phyloP scores from a whole-genome alignment of 768 basidiomycete species.

The Rhizopogon sp. region DNA sequence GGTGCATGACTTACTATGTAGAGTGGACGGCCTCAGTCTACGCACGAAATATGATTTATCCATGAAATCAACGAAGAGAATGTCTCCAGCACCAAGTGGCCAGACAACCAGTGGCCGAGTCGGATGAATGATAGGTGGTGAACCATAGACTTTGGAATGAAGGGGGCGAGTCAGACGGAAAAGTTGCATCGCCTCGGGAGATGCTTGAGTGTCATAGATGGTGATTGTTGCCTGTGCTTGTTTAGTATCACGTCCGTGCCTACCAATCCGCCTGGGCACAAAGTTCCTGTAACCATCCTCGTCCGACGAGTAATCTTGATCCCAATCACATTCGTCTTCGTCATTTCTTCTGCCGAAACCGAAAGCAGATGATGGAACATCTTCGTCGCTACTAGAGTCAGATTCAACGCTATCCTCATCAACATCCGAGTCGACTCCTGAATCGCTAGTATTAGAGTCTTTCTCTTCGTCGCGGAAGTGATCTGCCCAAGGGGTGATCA shows the following conservation, averaged over 20 bases:
- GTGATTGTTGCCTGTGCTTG: neutral
- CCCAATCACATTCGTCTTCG: constrained; percentile 5
- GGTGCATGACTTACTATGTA: constrained; percentile 13
- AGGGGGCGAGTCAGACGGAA: constrained; percentile 1
- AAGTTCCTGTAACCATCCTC: neutral
- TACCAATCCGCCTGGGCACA: neutral
- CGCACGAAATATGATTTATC: constrained; percentile 22
- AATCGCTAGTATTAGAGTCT: constrained; percentile 5
- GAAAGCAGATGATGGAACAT: constrained; percentile 3
- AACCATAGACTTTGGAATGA: constrained; percentile 18
- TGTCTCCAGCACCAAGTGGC: constrained; percentile 23
- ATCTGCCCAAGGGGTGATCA: constrained; percentile 12
- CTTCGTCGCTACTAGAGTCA: neutral
- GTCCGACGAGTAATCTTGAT: constrained; percentile 1
- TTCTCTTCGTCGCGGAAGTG: constrained; percentile 5
- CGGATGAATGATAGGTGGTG: constrained; percentile 25
- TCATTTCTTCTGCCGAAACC: constrained; percentile 6
- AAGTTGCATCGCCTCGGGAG: neutral
- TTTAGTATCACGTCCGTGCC: constrained; percentile 13
- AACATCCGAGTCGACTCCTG: neutral
- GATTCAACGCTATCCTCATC: neutral
- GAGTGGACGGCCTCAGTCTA: constrained; percentile 20
- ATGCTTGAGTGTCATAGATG: neutral
- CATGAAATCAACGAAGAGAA: constrained; percentile 22
- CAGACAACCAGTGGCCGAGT: constrained; percentile 20